Conservation (phyloP, 164 flowering plant species). For the Protea cynaroides region DNA sequence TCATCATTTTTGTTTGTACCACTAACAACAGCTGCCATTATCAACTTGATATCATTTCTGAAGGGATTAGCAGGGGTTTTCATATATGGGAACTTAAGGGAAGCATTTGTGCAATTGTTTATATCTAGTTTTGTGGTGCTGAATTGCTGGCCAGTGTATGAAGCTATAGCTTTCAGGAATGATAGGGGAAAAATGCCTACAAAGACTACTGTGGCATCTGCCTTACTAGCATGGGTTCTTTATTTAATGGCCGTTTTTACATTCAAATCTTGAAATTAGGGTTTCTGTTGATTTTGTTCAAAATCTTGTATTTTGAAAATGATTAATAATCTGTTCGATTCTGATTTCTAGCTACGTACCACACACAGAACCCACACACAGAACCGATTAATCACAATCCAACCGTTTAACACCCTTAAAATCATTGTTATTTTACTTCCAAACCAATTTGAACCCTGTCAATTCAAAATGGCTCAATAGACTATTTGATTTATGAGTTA, state of each 20-base stretch:
- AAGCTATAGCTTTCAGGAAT: too few relatives aligned
- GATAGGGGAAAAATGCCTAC: constrained; percentile 48
- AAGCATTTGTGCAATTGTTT: constrained; percentile 26
- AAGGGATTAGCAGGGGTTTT: constrained; percentile 15
- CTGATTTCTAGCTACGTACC: too few relatives aligned
- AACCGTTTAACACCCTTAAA: too few relatives aligned
- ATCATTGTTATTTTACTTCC: too few relatives aligned
- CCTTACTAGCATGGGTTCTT: constrained; percentile 16
- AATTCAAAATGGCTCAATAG: too few relatives aligned
- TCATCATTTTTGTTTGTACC: constrained; percentile 60
- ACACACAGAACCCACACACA: too few relatives aligned
- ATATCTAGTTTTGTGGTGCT: constrained; percentile 45
- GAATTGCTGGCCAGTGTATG: constrained; percentile 58
- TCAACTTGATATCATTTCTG: constrained; percentile 43
- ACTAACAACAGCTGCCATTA: constrained; percentile 33
- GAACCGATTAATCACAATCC: too few relatives aligned
- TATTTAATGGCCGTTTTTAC: background rate
- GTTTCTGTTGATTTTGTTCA: too few relatives aligned
- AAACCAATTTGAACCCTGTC: too few relatives aligned
- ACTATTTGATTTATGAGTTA: too few relatives aligned
- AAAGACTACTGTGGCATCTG: constrained; percentile 22
- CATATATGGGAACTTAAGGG: constrained; percentile 12
- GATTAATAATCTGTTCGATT: too few relatives aligned
- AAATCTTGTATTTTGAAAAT: too few relatives aligned
- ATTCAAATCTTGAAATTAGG: background rate